Evolutionary conservation across 768 basidiomycete genomes (phyloP).

Genomic region (Mrakia hoshinonis): DNA sequence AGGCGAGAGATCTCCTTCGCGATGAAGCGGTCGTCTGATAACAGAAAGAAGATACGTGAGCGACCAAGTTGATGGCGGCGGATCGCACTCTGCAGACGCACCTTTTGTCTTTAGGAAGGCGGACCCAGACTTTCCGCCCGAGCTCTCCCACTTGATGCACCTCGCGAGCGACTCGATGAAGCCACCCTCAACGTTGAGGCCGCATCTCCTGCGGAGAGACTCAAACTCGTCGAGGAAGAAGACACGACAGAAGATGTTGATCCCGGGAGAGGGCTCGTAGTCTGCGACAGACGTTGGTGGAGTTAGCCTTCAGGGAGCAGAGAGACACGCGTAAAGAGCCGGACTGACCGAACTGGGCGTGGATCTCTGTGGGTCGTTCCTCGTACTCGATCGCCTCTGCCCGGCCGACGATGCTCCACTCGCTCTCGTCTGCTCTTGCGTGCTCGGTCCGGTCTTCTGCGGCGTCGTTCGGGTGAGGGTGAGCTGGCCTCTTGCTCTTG

Average conservation of each 20-base stretch:
- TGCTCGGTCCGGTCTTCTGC: neutral
- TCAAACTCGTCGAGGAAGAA: conserved; percentile 97
- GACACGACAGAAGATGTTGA: conserved; percentile 68
- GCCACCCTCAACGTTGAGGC: conserved; percentile 69
- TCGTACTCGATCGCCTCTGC: conserved; percentile 23
- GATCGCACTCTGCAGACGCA: conserved; percentile 37
- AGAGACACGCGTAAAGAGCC: too few relatives aligned
- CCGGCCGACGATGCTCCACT: conserved; percentile 24
- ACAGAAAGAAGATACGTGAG: neutral
- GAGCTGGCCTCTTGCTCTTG: conserved; percentile 22
- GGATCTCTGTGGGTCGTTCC: conserved; percentile 22
- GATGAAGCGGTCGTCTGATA: conserved; percentile 89
- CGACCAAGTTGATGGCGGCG: conserved; percentile 12
- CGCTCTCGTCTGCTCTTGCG: neutral
- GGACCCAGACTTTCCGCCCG: conserved; percentile 92
- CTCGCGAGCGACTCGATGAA: conserved; percentile 88
- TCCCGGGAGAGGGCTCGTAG: neutral
- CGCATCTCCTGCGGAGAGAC: conserved; percentile 79
- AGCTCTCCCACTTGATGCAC: conserved; percentile 92
- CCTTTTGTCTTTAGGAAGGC: conserved; percentile 94
- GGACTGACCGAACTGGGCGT: conserved; percentile 40
- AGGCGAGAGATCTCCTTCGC: conserved; percentile 87
- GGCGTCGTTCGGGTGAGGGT: neutral
- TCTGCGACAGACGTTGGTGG: neutral
- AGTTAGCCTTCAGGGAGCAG: neutral